Conservation (phyloP, 1,139 yeast genomes). For the Suhomyces guaymorum region DNA sequence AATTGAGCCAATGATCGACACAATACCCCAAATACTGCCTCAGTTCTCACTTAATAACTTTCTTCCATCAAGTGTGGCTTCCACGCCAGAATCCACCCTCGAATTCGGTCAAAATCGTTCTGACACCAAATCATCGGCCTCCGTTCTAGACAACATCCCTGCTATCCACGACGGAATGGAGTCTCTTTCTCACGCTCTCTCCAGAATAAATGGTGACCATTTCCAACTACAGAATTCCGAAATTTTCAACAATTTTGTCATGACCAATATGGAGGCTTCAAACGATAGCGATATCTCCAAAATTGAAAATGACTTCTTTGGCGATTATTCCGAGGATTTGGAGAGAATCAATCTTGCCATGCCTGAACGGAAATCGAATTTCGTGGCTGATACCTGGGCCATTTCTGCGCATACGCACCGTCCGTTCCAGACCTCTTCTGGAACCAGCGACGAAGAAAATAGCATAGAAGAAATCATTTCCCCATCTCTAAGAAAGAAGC, state of each 20-base stretch:
- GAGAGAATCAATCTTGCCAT: constrained; percentile 17
- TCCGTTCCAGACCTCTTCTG: not conserved
- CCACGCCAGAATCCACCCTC: not conserved
- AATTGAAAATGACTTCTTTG: constrained; percentile 4
- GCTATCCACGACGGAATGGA: constrained; percentile 30
- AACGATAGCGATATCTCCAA: not conserved
- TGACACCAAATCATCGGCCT: not conserved
- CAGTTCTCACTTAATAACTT: not conserved
- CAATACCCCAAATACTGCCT: too few relatives aligned
- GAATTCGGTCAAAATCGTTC: not conserved
- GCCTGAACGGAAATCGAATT: constrained; percentile 16
- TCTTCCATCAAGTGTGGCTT: not conserved
- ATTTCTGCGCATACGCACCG: not conserved
- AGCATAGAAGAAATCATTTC: constrained; percentile 2
- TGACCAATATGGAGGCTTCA: constrained; percentile 13
- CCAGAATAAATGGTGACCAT: constrained; percentile 27
- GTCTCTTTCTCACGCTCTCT: constrained; percentile 30
- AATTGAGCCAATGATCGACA: too few relatives aligned
- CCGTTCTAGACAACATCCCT: constrained; percentile 14
- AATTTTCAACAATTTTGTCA: constrained; percentile 29
- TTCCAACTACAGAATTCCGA: constrained; percentile 33
- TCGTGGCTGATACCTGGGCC: constrained; percentile 13
- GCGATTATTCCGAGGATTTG: constrained; percentile 20
- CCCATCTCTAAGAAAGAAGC: too few relatives aligned
- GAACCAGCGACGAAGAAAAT: constrained; percentile 1